A percentile compares a stretch with the other conserved stretches of the same genome.
phyloP scores from a whole-genome alignment of 129 eudicot genomes.

The Scalesia atractyloides region DNA sequence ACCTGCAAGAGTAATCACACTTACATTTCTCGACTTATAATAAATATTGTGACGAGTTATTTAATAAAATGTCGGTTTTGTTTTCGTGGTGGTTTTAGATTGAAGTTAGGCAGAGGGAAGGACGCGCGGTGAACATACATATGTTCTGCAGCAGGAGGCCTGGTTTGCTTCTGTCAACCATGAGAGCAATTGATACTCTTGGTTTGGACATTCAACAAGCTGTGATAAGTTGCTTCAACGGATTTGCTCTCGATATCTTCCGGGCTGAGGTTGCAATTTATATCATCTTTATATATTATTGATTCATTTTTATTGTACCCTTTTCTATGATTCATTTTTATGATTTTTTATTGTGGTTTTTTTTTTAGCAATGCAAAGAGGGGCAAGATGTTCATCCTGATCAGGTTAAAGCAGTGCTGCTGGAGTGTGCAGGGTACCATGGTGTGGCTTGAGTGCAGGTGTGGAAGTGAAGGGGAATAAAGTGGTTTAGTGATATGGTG shows the following conservation, averaged over 20 bases:
- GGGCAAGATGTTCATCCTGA: slow-evolving; percentile 84
- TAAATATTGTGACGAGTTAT: background rate
- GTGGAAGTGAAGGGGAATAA: background rate
- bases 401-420: slow-evolving; percentile 74
- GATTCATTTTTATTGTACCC: background rate
- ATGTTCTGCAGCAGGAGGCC: slow-evolving; percentile 90
- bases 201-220: slow-evolving; percentile 96
- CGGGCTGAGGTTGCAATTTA: slow-evolving; percentile 78
- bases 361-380: slow-evolving; percentile 77
- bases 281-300: background rate
- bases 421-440: slow-evolving; percentile 83
- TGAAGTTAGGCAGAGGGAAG: slow-evolving; percentile 85
- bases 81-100: slow-evolving; percentile 42
- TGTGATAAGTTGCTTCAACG: slow-evolving; percentile 94
- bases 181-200: slow-evolving; percentile 83
- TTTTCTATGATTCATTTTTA: background rate
- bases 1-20: slow-evolving; percentile 70
- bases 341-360: background rate
- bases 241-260: slow-evolving; percentile 83
- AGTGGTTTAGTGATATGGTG: slow-evolving; percentile 15
- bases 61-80: background rate
- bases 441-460: slow-evolving; percentile 50
- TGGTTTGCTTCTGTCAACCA: slow-evolving; percentile 75
- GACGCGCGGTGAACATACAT: slow-evolving; percentile 91
- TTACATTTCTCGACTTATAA: background rate